Conservation (phyloP, 495 filamentous ascomycete species). For the Paragyromitra xinjiangensis region DNA sequence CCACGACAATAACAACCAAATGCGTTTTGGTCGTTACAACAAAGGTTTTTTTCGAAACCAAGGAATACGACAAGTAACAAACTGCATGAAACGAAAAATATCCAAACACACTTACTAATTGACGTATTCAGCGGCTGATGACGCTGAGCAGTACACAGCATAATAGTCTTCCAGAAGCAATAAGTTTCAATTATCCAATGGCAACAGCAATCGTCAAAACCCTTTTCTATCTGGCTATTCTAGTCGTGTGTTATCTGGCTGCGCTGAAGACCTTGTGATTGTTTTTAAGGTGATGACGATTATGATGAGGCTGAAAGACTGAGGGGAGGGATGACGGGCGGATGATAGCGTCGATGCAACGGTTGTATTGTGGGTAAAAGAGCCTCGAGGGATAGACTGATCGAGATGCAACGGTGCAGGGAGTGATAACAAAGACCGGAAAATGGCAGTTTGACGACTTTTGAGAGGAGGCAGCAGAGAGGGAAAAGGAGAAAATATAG, state of each 20-base stretch:
- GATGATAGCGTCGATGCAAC: slow-evolving; percentile 54
- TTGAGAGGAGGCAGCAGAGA: slow-evolving; percentile 22
- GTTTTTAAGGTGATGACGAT: slow-evolving; percentile 48
- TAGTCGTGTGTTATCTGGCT: slow-evolving; percentile 31
- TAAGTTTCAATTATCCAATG: slow-evolving; percentile 50
- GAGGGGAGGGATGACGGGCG: slow-evolving; percentile 46
- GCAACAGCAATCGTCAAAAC: slow-evolving; percentile 34
- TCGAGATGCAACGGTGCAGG: slow-evolving; percentile 38
- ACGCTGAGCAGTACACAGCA: slow-evolving; percentile 51
- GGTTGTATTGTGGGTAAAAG: slow-evolving; percentile 53
- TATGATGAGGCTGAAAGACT: slow-evolving; percentile 53
- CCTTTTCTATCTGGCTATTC: slow-evolving; percentile 1
- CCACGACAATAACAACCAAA: slow-evolving; percentile 52
- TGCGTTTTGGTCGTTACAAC: slow-evolving; percentile 35
- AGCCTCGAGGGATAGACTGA: slow-evolving; percentile 35
- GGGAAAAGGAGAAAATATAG: slow-evolving; percentile 35
- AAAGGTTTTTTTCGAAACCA: slow-evolving; percentile 3
- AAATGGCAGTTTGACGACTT: slow-evolving; percentile 24
- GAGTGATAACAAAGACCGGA: slow-evolving; percentile 22
- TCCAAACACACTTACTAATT: slow-evolving; percentile 51
- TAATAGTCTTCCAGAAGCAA: slow-evolving; percentile 49
- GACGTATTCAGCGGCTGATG: slow-evolving; percentile 50
- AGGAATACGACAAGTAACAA: slow-evolving; percentile 49
- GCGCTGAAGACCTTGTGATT: slow-evolving; percentile 19
- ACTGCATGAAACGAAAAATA: slow-evolving; percentile 32